Evolutionary conservation across 345 rosid species (phyloP).

Genomic region (Salix koriyanagi): DNA sequence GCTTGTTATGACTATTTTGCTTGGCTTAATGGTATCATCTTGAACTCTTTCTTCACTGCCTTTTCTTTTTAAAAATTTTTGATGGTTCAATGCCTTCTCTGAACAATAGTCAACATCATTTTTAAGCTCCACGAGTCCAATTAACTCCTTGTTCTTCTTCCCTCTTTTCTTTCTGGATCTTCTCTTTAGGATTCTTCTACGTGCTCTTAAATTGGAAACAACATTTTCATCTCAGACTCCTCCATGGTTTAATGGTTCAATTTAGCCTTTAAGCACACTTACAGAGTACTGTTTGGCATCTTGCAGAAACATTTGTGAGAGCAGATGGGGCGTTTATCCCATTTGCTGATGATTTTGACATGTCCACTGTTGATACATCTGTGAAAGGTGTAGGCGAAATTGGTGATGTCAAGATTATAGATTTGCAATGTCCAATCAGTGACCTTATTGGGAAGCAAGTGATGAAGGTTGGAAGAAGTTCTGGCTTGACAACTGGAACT

Average conservation of each 20-base stretch:
- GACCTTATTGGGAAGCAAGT: constrained; percentile 85
- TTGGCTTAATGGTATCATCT: too few species aligned
- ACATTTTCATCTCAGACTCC: too few species aligned
- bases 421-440: constrained; percentile 75
- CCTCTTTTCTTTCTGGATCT: not conserved
- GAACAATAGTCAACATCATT: not conserved
- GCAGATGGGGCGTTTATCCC: constrained; percentile 98
- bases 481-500: constrained; percentile 91
- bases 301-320: constrained; percentile 92
- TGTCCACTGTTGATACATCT: constrained; percentile 62
- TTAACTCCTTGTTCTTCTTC: not conserved
- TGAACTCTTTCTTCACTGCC: too few species aligned
- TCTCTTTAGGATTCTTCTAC: not conserved
- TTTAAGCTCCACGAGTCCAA: not conserved
- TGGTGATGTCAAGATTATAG: constrained; percentile 69
- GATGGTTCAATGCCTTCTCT: too few species aligned
- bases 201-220: not conserved
- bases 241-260: not conserved
- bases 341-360: constrained; percentile 75
- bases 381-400: constrained; percentile 88
- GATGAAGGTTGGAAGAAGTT: constrained; percentile 94
- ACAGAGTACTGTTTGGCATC: constrained; percentile 11
- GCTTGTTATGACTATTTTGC: too few species aligned
- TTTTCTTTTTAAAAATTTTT: not conserved
- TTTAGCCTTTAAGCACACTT: constrained; percentile 6